These are phyloP conservation scores for Pleurotus cornucopiae DNA, from an alignment of 768 basidiomycete species.

Conservation along the genomic window DNA sequence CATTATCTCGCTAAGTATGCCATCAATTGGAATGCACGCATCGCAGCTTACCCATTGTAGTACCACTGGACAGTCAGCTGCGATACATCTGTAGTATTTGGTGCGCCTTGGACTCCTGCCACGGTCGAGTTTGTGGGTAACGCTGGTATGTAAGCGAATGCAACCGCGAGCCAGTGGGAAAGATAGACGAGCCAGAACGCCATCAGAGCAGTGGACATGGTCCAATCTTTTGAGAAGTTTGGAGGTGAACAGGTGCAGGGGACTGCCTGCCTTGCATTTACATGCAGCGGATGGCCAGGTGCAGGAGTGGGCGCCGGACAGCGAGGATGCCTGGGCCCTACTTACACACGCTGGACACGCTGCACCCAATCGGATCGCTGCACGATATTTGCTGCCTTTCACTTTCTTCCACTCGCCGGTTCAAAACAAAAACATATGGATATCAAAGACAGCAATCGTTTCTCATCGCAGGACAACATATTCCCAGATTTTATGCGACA, in stretches of 20 bases:
- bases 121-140: constrained; percentile 62
- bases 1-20: too few species aligned
- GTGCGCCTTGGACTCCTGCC: constrained; percentile 32
- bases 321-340: not conserved
- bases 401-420: not conserved
- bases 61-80: constrained; percentile 61
- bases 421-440: too few species aligned
- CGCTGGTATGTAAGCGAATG: constrained; percentile 64
- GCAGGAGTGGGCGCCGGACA: not conserved
- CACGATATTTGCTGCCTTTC: not conserved
- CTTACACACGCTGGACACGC: constrained; percentile 6
- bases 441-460: too few species aligned
- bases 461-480: too few species aligned
- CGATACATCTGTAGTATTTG: constrained; percentile 55
- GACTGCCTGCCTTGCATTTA: constrained; percentile 5
- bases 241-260: not conserved
- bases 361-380: constrained; percentile 5
- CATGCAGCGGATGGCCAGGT: constrained; percentile 1
- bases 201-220: constrained; percentile 1
- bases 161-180: constrained; percentile 15
- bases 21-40: not conserved
- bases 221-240: not conserved
- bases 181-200: constrained; percentile 4
- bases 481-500: too few species aligned
- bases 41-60: constrained; percentile 37